These are phyloP conservation scores for Nakataea oryzae DNA, from an alignment of 2,329 filamentous ascomycete genomes.

Conservation along the genomic window DNA sequence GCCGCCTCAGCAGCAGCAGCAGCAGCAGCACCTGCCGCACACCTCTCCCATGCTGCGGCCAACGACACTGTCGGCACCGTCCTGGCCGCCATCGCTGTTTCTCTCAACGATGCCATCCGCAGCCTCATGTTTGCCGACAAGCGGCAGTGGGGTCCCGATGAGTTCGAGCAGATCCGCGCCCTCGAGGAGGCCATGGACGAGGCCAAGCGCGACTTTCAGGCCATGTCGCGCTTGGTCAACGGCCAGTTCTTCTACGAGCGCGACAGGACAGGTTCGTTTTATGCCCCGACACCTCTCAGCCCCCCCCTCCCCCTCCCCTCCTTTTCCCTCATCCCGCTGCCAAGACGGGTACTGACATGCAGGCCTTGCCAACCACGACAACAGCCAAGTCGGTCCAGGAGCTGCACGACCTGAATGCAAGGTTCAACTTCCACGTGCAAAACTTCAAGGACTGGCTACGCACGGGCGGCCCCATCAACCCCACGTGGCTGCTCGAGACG, in stretches of 20 bases:
- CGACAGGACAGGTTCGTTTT: constrained; percentile 39
- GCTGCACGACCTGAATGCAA: constrained; percentile 31
- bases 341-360: constrained; percentile 7
- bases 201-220: constrained; percentile 50
- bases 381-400: constrained; percentile 43
- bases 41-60: constrained; percentile 12
- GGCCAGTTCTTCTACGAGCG: constrained; percentile 48
- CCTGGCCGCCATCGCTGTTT: constrained; percentile 46
- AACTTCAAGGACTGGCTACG: constrained; percentile 44
- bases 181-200: constrained; percentile 46
- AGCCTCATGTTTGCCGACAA: constrained; percentile 47
- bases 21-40: background rate
- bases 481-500: constrained; percentile 45
- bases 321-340: background rate
- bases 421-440: constrained; percentile 35
- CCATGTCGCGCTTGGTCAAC: constrained; percentile 42
- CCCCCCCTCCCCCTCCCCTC: background rate
- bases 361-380: background rate
- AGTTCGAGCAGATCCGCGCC: constrained; percentile 46
- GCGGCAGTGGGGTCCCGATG: constrained; percentile 46
- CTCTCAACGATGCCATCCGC: constrained; percentile 40
- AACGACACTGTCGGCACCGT: constrained; percentile 46
- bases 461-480: constrained; percentile 42
- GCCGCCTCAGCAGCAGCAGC: background rate
- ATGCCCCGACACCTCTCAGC: background rate